A percentile compares a stretch with the other conserved stretches of the same genome.
Evolutionary conservation across 441 rosid genomes (phyloP).

Genomic region (Eruca vesicaria): DNA sequence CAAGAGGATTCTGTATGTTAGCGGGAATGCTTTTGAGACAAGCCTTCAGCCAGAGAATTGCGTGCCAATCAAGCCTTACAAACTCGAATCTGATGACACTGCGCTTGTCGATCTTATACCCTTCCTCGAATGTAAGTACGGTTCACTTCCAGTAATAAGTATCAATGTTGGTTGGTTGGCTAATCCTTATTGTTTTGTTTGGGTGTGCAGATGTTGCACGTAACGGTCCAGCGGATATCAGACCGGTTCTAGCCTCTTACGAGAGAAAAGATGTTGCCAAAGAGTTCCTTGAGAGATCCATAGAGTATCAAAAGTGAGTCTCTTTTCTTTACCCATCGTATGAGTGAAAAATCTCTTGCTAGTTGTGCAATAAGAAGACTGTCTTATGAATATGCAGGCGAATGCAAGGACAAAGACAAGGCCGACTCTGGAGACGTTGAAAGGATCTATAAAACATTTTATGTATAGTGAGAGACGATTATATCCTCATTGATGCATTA

Average conservation of each 20-base stretch:
- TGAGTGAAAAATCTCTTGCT: conserved; percentile 1
- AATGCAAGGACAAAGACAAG: conserved; percentile 61
- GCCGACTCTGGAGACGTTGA: conserved; percentile 48
- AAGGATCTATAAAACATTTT: conserved; percentile 31
- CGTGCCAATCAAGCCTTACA: conserved; percentile 76
- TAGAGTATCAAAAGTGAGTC: conserved; percentile 72
- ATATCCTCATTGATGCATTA: conserved; percentile 25
- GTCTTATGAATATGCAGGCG: conserved; percentile 48
- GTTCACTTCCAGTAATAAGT: background rate
- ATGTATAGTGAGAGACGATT: conserved; percentile 35
- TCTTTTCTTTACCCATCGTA: background rate
- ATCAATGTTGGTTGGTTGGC: conserved; percentile 12
- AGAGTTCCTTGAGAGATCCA: conserved; percentile 86
- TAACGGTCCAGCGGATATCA: conserved; percentile 75
- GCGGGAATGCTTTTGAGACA: conserved; percentile 75
- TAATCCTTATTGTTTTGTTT: background rate
- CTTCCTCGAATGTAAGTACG: conserved; percentile 85
- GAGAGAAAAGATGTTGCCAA: conserved; percentile 73
- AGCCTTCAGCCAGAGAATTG: conserved; percentile 89
- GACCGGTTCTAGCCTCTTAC: conserved; percentile 66
- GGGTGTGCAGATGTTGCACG: conserved; percentile 74
- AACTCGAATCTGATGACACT: conserved; percentile 67
- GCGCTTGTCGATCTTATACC: conserved; percentile 94
- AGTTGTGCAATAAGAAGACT: background rate
- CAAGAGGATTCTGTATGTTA: conserved; percentile 67